Evolutionary conservation across 2,329 filamentous ascomycete species (phyloP), one percentile per base, ranked within the genome.

Genomic region (Claviceps purpurea): DNA sequence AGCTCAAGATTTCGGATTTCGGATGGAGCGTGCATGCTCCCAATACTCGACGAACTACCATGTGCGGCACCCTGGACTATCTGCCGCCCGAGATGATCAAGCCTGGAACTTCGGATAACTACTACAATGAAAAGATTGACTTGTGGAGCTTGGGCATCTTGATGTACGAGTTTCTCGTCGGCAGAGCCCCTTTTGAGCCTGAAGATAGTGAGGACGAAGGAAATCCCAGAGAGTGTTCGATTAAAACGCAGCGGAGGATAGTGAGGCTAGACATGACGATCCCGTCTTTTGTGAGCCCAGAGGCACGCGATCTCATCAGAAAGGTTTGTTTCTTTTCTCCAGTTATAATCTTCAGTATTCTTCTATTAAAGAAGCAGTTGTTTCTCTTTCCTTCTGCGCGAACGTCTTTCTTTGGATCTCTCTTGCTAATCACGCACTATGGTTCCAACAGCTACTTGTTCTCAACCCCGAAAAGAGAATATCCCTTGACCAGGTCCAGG

Each of bases 1-100:
- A 98, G 74, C 90, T 98, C 72, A 98, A 98, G 70, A 90, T 98
- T 63, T 94, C 89, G 4, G 93, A 98, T 68, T 98, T 97, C 64
- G 91, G 93, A 49, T 98, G 93, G 93, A 94, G 87, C 65, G 93
- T 97, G 4, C 93, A 98, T 68, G 93, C 93, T 5, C 93, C 93
- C 30, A 96, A 95, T 69, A 94, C 91, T 71, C 77, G 93, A 60
- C 79, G 93, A 56, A 85, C 90, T 64, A 98, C 93, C 52, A 90
- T 97, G 81, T 98, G 93, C 67, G 93, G 93, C 57, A 98, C 93
- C 18, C 80, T 97, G 43, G 93, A 98, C 70, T 98, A 98, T 68
- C 79, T 98, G 16, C 93, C 93, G 3, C 93, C 93, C 4, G 93
- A 98, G 81, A 98, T 98, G 93, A 79, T 97, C 68, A 87, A 85